Percentiles rank a stretch among this genome's conserved stretches.
phyloP scores from a whole-genome alignment of 805 yeast genomes.

The Pichia paraexigua region DNA sequence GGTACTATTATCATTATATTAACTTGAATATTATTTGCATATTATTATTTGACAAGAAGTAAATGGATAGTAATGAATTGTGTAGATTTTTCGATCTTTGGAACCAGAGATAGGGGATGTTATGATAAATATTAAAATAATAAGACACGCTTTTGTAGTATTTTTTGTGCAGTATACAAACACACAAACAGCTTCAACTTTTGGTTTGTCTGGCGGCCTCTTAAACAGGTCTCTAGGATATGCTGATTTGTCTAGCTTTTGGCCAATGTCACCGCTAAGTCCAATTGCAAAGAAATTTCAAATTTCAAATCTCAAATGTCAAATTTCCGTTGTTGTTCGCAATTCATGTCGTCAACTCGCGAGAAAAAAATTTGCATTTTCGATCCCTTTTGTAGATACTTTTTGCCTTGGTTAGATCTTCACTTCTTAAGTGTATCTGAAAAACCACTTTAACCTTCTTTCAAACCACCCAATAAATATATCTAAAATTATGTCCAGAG shows the following conservation, averaged over 20 bases:
- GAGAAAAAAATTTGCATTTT: not conserved
- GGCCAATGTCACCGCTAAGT: not conserved
- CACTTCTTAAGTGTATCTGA: no score
- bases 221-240: not conserved
- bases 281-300: not conserved
- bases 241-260: not conserved
- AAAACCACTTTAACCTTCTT: no score
- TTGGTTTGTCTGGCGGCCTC: not conserved
- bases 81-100: not conserved
- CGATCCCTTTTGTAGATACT: not conserved
- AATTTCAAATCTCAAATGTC: not conserved
- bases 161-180: not conserved
- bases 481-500: conserved; percentile 38
- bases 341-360: not conserved
- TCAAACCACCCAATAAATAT: not conserved
- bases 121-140: no score
- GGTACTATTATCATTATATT: not conserved
- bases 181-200: not conserved
- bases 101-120: not conserved
- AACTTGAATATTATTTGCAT: not conserved
- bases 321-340: not conserved
- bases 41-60: not conserved
- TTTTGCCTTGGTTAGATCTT: not conserved
- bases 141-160: not conserved
- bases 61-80: not conserved